phyloP scores from a whole-genome alignment of 164 flowering plant genomes.

The Amborella trichopoda region DNA sequence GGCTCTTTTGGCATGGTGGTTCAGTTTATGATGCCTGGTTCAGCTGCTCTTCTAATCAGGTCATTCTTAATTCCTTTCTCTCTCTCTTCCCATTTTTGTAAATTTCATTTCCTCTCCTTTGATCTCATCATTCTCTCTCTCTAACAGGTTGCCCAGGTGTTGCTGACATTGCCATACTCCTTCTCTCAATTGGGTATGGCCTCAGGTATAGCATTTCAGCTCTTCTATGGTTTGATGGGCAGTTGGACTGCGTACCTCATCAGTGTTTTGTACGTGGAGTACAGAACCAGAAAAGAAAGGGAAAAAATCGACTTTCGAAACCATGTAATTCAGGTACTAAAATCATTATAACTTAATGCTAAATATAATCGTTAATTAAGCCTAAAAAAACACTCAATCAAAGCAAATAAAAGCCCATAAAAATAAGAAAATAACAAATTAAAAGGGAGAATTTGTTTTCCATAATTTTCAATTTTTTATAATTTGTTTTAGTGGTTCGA shows the following conservation, averaged over 20 bases:
- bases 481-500: constrained; percentile 63
- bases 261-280: constrained; percentile 60
- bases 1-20: constrained; percentile 61
- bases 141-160: constrained; percentile 64
- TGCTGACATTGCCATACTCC: constrained; percentile 62
- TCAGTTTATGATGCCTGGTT: constrained; percentile 81
- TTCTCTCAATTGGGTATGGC: constrained; percentile 69
- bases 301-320: constrained; percentile 63
- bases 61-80: constrained; percentile 1
- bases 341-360: background rate
- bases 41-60: constrained; percentile 72
- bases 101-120: background rate
- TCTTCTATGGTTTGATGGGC: constrained; percentile 60
- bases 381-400: background rate
- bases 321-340: constrained; percentile 67
- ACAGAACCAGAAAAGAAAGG: constrained; percentile 59
- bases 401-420: background rate
- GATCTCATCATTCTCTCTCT: background rate
- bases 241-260: constrained; percentile 79
- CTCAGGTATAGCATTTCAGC: constrained; percentile 52
- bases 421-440: background rate
- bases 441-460: no score
- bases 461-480: background rate
- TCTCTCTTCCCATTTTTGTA: background rate
- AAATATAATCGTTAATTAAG: background rate